A percentile compares a stretch with the other conserved stretches of the same genome.
Conservation (phyloP, 805 yeast species). For the Wickerhamiella brachini region DNA sequence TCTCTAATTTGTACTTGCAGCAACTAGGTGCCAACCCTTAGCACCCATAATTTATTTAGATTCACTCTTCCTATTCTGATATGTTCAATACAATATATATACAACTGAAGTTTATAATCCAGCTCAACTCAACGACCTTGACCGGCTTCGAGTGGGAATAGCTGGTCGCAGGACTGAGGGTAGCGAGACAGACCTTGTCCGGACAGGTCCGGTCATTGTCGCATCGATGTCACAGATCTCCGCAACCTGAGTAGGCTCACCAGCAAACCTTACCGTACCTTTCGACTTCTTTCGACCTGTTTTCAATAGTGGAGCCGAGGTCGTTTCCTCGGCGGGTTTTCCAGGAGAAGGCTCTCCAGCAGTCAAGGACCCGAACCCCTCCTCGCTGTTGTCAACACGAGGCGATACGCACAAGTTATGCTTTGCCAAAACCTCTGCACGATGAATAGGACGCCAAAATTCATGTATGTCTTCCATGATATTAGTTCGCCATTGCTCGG, state of each 20-base stretch:
- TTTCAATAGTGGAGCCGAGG: neutral
- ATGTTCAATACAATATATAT: neutral
- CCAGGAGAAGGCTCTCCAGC: too few relatives aligned
- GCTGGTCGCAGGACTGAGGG: neutral
- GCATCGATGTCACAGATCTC: neutral
- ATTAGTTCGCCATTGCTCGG: neutral
- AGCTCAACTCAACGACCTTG: neutral
- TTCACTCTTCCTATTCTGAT: neutral
- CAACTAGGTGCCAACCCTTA: slow-evolving; percentile 4
- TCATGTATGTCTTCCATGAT: neutral
- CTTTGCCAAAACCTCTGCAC: neutral
- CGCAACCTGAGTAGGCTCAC: neutral
- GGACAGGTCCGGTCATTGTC: neutral
- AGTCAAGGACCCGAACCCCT: too few relatives aligned
- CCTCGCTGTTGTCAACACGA: neutral
- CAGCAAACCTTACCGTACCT: neutral
- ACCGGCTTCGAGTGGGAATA: slow-evolving; percentile 5
- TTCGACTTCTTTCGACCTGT: neutral
- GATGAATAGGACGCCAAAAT: neutral
- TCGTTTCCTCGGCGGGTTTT: neutral
- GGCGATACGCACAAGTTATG: neutral
- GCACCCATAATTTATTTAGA: neutral
- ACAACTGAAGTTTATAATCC: too few relatives aligned
- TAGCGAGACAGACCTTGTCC: neutral
- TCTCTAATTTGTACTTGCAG: slow-evolving; percentile 11